Percentiles rank a stretch among this genome's conserved stretches.
Conservation (phyloP, 1,139 yeast genomes). For the Kurtzmaniella quercitrusa region DNA sequence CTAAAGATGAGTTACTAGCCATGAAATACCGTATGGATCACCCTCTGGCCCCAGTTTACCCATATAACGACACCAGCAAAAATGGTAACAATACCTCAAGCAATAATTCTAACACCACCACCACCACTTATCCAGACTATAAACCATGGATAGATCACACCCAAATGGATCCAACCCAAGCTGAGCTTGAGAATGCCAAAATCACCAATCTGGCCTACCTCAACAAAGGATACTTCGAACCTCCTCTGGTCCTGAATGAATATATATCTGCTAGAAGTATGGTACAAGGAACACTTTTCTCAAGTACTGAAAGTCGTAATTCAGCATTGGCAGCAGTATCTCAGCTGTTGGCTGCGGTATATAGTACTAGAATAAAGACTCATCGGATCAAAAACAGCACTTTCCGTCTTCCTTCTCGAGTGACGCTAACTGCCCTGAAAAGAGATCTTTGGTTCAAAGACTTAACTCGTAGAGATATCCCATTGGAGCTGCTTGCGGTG, state of each 20-base stretch:
- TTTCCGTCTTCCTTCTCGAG: conserved; percentile 79
- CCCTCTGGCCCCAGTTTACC: conserved; percentile 34
- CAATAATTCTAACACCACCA: not conserved
- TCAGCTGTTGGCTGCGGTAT: conserved; percentile 56
- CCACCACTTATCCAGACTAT: conserved; percentile 64
- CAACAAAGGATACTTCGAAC: conserved; percentile 45
- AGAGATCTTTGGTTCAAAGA: conserved; percentile 83
- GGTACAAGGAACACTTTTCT: conserved; percentile 39
- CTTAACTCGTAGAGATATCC: conserved; percentile 61
- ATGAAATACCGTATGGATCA: conserved; percentile 35
- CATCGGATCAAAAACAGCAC: conserved; percentile 57
- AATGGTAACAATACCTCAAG: not conserved
- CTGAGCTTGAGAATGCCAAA: conserved; percentile 21
- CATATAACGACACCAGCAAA: conserved; percentile 20
- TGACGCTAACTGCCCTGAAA: conserved; percentile 82
- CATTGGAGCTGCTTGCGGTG: conserved; percentile 63
- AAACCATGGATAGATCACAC: conserved; percentile 70
- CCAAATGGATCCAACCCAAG: conserved; percentile 35
- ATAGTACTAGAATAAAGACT: conserved; percentile 57
- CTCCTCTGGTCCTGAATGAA: conserved; percentile 55
- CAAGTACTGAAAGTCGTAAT: conserved; percentile 35
- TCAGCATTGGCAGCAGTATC: conserved; percentile 39
- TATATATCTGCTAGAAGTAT: conserved; percentile 51
- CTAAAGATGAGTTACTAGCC: conserved; percentile 31
- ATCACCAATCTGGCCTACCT: conserved; percentile 30